Percentiles rank a stretch among this genome's conserved stretches.
These are phyloP conservation scores for Exobasidium rhododendri DNA, from an alignment of 1,284 basidiomycete species.

Conservation along the genomic window DNA sequence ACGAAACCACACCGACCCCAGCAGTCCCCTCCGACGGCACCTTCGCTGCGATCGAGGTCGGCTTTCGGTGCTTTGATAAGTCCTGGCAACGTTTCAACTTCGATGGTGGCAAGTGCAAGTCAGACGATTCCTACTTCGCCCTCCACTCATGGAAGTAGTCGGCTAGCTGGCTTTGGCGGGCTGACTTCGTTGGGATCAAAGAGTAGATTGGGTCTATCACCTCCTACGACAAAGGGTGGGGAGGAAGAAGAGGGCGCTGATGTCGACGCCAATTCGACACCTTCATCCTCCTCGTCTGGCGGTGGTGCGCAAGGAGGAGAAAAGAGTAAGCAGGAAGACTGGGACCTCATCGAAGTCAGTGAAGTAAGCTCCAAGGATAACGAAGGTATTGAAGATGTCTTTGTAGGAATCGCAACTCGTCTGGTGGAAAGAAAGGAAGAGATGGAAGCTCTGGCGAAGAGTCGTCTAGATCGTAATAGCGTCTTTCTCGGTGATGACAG, in stretches of 20 bases:
- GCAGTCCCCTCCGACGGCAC: neutral
- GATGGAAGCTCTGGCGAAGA: conserved; percentile 22
- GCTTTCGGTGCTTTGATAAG: neutral
- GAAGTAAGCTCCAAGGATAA: conserved; percentile 44
- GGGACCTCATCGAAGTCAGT: conserved; percentile 55
- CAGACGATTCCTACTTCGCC: neutral
- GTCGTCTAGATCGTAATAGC: conserved; percentile 1
- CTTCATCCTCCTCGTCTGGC: neutral
- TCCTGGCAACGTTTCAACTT: neutral
- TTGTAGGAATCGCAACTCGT: conserved; percentile 34
- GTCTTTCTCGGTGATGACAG: conserved; percentile 3
- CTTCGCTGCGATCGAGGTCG: neutral
- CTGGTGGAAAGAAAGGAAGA: conserved; percentile 30
- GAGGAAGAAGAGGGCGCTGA: neutral
- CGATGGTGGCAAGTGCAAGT: neutral
- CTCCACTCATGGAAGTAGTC: conserved; percentile 8
- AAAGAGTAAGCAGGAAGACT: neutral
- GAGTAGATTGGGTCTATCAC: neutral
- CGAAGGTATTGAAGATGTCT: conserved; percentile 25
- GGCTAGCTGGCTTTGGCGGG: neutral
- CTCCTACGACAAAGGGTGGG: neutral
- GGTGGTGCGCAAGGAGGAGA: neutral
- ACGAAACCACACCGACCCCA: neutral
- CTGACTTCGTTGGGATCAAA: conserved; percentile 1
- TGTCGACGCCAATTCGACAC: neutral